Evolutionary conservation across 345 rosid genomes (phyloP).

Genomic region (Melaleuca alternifolia): DNA sequence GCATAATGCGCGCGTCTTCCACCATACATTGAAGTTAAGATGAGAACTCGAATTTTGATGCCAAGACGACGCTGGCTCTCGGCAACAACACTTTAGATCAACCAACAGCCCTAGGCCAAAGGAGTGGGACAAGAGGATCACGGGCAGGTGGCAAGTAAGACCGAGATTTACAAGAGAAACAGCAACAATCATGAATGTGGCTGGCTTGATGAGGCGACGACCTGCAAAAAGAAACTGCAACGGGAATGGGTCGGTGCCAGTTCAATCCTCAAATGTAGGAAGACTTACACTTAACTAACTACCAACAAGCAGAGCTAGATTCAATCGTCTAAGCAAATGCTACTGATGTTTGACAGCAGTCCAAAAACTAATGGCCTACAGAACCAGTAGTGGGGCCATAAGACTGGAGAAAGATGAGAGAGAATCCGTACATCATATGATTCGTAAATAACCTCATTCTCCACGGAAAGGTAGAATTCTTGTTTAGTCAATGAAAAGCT

Average conservation of each 20-base stretch:
- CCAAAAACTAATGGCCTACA: not conserved
- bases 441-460: not conserved
- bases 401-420: not conserved
- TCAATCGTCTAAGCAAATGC: not conserved
- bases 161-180: not conserved
- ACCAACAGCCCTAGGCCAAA: not conserved
- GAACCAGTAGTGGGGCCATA: not conserved
- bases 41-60: not conserved
- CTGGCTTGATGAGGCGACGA: not conserved
- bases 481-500: not conserved
- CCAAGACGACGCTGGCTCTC: not conserved
- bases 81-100: not conserved
- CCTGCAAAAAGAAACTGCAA: not conserved
- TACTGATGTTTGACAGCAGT: not conserved
- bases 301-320: not conserved
- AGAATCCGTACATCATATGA: not conserved
- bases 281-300: not conserved
- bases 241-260: not conserved
- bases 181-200: not conserved
- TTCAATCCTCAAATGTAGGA: not conserved
- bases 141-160: not conserved
- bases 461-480: not conserved
- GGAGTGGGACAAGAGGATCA: not conserved
- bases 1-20: not conserved
- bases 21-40: not conserved